phyloP scores from a whole-genome alignment of 768 basidiomycete species.

The Multifurca ochricompacta region DNA sequence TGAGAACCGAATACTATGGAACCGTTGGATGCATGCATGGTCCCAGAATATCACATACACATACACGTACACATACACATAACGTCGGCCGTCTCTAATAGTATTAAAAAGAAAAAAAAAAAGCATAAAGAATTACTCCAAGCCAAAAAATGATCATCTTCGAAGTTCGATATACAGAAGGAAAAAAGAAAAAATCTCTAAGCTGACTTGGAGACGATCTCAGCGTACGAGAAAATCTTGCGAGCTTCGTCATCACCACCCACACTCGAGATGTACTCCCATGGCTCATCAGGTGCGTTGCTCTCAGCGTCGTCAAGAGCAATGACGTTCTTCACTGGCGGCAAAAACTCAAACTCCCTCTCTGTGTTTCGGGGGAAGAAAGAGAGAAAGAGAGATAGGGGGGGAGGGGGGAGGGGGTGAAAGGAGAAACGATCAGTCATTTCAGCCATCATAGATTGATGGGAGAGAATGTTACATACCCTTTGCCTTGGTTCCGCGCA shows the following conservation, averaged over 20 bases:
- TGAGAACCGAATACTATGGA: no score
- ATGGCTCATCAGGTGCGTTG: conserved; percentile 45
- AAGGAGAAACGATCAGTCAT: no score
- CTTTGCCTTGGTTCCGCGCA: conserved; percentile 27
- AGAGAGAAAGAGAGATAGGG: neutral
- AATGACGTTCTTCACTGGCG: conserved; percentile 46
- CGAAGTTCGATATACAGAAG: conserved; percentile 6
- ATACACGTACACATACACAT: no score
- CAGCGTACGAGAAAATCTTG: conserved; percentile 36
- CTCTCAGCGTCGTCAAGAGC: conserved; percentile 43
- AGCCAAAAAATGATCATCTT: conserved; percentile 10
- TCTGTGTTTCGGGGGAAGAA: conserved; percentile 26
- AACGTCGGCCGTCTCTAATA: no score
- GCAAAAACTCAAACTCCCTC: conserved; percentile 51
- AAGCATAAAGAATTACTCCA: neutral
- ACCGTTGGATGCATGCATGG: no score
- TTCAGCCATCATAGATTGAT: no score
- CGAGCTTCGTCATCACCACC: conserved; percentile 32
- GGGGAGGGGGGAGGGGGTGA: no score
- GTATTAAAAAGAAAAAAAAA: neutral
- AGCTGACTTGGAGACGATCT: conserved; percentile 25
- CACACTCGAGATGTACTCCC: conserved; percentile 44
- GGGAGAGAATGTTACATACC: no score
- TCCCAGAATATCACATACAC: no score
- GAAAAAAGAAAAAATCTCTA: no score